phyloP scores from a whole-genome alignment of 345 rosid species.

The Euphorbia tirucalli region DNA sequence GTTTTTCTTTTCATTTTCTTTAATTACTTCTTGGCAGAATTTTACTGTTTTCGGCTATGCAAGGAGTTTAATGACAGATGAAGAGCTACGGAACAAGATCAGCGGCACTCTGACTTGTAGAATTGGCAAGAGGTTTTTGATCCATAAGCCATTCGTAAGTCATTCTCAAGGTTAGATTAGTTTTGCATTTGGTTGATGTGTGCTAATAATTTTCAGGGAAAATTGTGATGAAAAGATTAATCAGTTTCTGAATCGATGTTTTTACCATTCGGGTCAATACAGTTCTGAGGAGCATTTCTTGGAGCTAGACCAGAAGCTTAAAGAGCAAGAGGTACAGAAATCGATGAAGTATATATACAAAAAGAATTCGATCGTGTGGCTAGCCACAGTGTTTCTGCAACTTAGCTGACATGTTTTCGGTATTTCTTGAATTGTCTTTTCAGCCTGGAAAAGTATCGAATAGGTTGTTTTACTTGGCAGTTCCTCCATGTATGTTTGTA shows the following conservation, averaged over 20 bases:
- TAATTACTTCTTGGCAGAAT: conserved; percentile 31
- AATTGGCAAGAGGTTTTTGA: conserved; percentile 56
- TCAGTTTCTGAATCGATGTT: conserved; percentile 70
- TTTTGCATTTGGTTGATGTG: neutral
- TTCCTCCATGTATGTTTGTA: conserved; percentile 79
- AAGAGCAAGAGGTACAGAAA: conserved; percentile 59
- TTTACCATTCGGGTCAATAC: conserved; percentile 81
- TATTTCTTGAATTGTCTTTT: neutral
- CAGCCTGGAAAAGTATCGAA: conserved; percentile 64
- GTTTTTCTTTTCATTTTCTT: neutral
- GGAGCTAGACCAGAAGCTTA: conserved; percentile 58
- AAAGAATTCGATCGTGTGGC: neutral
- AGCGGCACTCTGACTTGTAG: conserved; percentile 73
- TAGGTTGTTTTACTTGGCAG: conserved; percentile 77
- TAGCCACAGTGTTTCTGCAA: too few species aligned
- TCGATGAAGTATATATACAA: neutral
- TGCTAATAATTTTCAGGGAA: conserved; percentile 40
- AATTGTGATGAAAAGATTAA: conserved; percentile 78
- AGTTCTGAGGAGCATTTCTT: conserved; percentile 71
- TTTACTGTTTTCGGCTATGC: conserved; percentile 82
- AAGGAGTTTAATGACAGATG: conserved; percentile 61
- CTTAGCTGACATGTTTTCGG: neutral
- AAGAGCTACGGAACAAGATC: conserved; percentile 68
- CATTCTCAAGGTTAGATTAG: neutral
- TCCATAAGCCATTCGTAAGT: neutral